Percentiles rank a stretch among this genome's conserved stretches.
phyloP scores from a whole-genome alignment of 176 grass and related monocot species.

The Hyparrhenia diplandra region DNA sequence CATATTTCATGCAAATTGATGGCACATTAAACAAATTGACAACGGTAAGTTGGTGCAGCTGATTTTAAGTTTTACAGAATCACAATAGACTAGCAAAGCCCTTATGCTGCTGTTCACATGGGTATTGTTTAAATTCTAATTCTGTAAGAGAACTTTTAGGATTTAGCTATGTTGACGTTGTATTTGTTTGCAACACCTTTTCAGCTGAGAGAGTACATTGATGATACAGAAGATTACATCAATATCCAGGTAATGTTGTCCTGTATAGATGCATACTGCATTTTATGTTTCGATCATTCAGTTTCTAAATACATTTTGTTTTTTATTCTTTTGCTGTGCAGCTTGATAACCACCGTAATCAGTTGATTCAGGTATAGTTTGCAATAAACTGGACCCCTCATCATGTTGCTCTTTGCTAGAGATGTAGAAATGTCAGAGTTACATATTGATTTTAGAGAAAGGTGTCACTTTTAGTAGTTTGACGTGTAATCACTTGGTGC shows the following conservation, averaged over 20 bases:
- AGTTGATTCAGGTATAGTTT: slow-evolving; percentile 97
- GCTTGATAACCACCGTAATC: slow-evolving; percentile 99
- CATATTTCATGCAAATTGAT: slow-evolving; percentile 99
- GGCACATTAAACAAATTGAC: slow-evolving; percentile 93
- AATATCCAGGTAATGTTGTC: slow-evolving; percentile 83
- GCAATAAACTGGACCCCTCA: not conserved
- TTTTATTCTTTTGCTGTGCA: slow-evolving; percentile 5
- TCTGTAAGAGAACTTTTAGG: not conserved
- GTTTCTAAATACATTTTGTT: slow-evolving; percentile 19
- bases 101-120: not conserved
- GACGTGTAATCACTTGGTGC: not conserved
- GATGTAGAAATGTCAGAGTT: not conserved
- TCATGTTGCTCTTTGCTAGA: not conserved
- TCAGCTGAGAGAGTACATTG: slow-evolving; percentile 97
- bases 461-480: not conserved
- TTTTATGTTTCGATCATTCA: not conserved
- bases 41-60: slow-evolving; percentile 58
- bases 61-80: slow-evolving; percentile 14
- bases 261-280: not conserved
- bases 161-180: slow-evolving; percentile 21
- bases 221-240: slow-evolving; percentile 99
- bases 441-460: not conserved
- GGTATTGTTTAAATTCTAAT: not conserved
- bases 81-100: not conserved
- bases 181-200: slow-evolving; percentile 33